These are phyloP conservation scores for Theileria parva DNA, from an alignment of 169 alveolate species.

Conservation along the genomic window DNA sequence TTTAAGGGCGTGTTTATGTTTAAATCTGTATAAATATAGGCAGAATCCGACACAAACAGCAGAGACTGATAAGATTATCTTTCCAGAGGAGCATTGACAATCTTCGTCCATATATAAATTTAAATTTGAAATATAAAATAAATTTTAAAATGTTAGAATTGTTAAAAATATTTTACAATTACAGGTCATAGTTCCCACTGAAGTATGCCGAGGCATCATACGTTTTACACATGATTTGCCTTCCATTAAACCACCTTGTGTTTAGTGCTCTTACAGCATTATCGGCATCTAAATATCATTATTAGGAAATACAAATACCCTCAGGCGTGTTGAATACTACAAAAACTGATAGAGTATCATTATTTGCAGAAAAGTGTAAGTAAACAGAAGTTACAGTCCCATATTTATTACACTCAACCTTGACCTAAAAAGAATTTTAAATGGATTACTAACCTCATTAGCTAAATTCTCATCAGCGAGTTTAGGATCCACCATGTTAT, in stretches of 20 bases:
- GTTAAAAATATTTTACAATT: slow-evolving; percentile 3
- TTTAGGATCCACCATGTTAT: slow-evolving; percentile 29
- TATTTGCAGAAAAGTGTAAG: slow-evolving; percentile 23
- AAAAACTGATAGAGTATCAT: slow-evolving; percentile 21
- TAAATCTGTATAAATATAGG: background rate
- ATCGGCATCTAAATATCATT: slow-evolving; percentile 24
- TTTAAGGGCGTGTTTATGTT: background rate
- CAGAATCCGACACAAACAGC: background rate
- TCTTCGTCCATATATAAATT: background rate
- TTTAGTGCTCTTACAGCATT: slow-evolving; percentile 15
- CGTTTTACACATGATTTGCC: slow-evolving; percentile 24
- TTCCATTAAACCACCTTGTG: slow-evolving; percentile 39
- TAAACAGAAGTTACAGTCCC: slow-evolving; percentile 31
- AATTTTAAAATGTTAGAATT: background rate
- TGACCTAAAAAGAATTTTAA: slow-evolving; percentile 12
- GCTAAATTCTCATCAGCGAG: slow-evolving; percentile 23
- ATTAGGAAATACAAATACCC: background rate
- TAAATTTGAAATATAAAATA: background rate
- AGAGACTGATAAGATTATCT: background rate
- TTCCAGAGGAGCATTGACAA: slow-evolving; percentile 1
- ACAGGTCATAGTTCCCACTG: slow-evolving; percentile 40
- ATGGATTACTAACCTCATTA: slow-evolving; percentile 16
- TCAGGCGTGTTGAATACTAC: slow-evolving; percentile 27
- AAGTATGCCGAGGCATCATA: slow-evolving; percentile 35
- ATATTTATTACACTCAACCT: slow-evolving; percentile 31